Evolutionary conservation across 306 rosid genomes (phyloP).

Genomic region (Rosa lucieae): DNA sequence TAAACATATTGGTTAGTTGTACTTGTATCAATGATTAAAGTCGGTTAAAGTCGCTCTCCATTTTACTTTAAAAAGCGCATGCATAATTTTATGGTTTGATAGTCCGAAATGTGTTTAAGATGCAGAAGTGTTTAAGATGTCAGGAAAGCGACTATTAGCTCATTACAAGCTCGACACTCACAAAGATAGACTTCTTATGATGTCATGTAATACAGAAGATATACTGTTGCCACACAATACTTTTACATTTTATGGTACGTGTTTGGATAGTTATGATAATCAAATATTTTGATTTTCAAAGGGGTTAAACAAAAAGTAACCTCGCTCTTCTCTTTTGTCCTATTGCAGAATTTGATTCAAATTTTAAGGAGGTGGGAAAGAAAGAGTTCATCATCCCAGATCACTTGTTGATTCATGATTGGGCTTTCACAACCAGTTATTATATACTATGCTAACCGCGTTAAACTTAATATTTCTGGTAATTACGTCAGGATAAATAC

Average conservation of each 20-base stretch:
- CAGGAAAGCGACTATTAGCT: constrained; percentile 77
- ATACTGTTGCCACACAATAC: constrained; percentile 77
- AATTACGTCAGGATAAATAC: no score
- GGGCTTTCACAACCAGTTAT: constrained; percentile 26
- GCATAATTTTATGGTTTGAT: no score
- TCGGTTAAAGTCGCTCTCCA: no score
- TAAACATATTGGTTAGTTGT: no score
- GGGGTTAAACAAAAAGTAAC: neutral
- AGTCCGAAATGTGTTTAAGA: no score
- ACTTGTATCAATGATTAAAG: no score
- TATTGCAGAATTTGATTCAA: constrained; percentile 59
- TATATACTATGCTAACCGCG: no score
- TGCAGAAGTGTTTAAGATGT: constrained; percentile 85
- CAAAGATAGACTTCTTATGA: constrained; percentile 53
- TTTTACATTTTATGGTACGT: constrained; percentile 65
- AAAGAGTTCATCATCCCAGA: constrained; percentile 66
- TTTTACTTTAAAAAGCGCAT: no score
- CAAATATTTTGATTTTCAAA: no score
- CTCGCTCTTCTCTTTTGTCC: no score
- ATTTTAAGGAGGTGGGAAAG: constrained; percentile 52
- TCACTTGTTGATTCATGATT: constrained; percentile 89
- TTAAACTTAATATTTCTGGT: no score
- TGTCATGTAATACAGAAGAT: constrained; percentile 88
- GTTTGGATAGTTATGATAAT: no score
- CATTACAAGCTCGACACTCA: constrained; percentile 77